Conservation (phyloP, 345 rosid genomes). For the Streptanthus diversifolius region DNA sequence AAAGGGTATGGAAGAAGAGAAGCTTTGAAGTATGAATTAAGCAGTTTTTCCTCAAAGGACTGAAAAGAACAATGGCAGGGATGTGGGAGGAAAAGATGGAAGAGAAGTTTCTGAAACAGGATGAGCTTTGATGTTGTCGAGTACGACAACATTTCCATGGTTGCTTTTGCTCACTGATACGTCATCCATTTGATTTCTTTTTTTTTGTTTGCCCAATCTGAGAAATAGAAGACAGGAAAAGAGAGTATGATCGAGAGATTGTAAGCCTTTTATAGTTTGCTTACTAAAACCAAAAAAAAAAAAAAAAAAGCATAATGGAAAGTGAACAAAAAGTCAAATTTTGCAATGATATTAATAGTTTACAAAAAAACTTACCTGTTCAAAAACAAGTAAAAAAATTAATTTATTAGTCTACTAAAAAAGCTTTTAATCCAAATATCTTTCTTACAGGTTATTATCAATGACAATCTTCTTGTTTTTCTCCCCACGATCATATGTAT, state of each 20-base stretch:
- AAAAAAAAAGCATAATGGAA: neutral
- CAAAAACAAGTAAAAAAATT: neutral
- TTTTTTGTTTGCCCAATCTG: neutral
- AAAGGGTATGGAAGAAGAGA: neutral
- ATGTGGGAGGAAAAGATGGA: conserved; percentile 25
- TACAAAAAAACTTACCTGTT: too few species aligned
- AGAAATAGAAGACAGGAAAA: neutral
- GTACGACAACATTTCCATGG: conserved; percentile 31
- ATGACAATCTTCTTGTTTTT: too few species aligned
- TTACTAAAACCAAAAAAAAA: neutral
- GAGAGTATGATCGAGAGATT: neutral
- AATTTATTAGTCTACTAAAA: too few species aligned
- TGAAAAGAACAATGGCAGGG: conserved; percentile 20
- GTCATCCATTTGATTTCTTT: conserved; percentile 44
- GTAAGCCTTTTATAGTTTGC: conserved; percentile 15
- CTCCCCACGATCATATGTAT: too few species aligned
- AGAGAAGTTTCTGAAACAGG: conserved; percentile 19
- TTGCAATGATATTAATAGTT: too few species aligned
- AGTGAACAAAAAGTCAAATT: conserved; percentile 13
- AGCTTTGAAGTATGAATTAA: neutral
- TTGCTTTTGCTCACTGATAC: conserved; percentile 31
- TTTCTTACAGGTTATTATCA: too few species aligned
- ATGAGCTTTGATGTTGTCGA: conserved; percentile 50
- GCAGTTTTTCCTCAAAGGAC: neutral
- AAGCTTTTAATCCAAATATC: too few species aligned